A percentile compares a stretch with the other conserved stretches of the same genome.
These are phyloP conservation scores for Dictyostelium firmibasis DNA, from an alignment of 78 protist genomes.

Conservation along the genomic window DNA sequence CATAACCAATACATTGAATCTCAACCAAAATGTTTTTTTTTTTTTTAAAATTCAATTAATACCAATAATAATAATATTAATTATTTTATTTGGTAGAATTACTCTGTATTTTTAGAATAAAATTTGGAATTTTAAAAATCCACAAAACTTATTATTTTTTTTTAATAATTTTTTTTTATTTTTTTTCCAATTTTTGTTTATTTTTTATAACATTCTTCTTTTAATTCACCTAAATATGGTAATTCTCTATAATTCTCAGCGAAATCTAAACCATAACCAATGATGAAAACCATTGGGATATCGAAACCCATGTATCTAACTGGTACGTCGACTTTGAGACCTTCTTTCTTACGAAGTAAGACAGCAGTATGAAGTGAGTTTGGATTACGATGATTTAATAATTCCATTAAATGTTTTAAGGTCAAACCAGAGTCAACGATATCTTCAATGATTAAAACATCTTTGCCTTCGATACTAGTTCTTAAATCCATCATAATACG, in stretches of 20 bases:
- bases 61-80: no score
- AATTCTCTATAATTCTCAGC: constrained; percentile 77
- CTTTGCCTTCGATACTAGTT: constrained; percentile 67
- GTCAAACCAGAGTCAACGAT: constrained; percentile 78
- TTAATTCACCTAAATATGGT: constrained; percentile 75
- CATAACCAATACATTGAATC: no score
- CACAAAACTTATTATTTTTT: no score
- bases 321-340: constrained; percentile 71
- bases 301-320: constrained; percentile 72
- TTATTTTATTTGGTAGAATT: no score
- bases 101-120: no score
- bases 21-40: no score
- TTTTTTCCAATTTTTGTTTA: background rate
- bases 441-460: constrained; percentile 78
- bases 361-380: constrained; percentile 38
- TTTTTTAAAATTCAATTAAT: no score
- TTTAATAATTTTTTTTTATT: background rate
- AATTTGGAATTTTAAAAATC: no score
- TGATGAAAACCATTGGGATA: constrained; percentile 73
- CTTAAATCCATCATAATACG: constrained; percentile 71
- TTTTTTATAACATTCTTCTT: constrained; percentile 66
- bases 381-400: constrained; percentile 67
- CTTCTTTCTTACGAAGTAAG: constrained; percentile 68
- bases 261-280: constrained; percentile 80
- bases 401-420: constrained; percentile 42